Percentiles rank a stretch among this genome's conserved stretches.
phyloP scores from a whole-genome alignment of 805 yeast species.

The Kuraishia molischiana region DNA sequence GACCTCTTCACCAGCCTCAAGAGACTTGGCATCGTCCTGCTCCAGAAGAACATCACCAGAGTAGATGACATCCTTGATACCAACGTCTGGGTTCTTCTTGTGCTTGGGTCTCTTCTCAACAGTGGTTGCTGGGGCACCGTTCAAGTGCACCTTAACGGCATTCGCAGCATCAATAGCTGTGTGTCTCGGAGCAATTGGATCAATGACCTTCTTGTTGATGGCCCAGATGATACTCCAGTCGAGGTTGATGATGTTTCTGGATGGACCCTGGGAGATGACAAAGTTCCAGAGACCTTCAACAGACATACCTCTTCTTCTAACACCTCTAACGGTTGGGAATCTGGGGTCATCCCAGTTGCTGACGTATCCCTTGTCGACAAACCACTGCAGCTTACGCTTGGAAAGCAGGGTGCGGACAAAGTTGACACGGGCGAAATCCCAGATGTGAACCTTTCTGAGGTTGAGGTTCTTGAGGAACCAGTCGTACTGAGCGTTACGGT shows the following conservation, averaged over 20 bases:
- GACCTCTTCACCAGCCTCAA: conserved; percentile 77
- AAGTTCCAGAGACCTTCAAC: conserved; percentile 95
- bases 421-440: conserved; percentile 98
- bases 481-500: conserved; percentile 95
- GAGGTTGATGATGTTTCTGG: conserved; percentile 89
- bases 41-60: conserved; percentile 62
- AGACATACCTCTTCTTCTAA: conserved; percentile 99
- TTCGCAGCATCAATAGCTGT: conserved; percentile 62
- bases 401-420: conserved; percentile 91
- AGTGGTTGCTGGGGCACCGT: conserved; percentile 59
- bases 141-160: conserved; percentile 60
- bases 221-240: conserved; percentile 99
- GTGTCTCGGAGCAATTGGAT: conserved; percentile 94
- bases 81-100: conserved; percentile 90
- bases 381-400: conserved; percentile 98
- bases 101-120: conserved; percentile 81
- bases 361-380: conserved; percentile 86
- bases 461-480: conserved; percentile 83
- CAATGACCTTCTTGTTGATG: conserved; percentile 91
- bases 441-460: conserved; percentile 87
- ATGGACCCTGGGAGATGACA: conserved; percentile 94
- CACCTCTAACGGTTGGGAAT: conserved; percentile 99
- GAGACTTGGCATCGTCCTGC: conserved; percentile 68
- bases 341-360: conserved; percentile 98
- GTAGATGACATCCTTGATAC: conserved; percentile 69